Percentiles rank a stretch among this genome's conserved stretches.
phyloP scores from a whole-genome alignment of 164 flowering plant genomes.

The Kalanchoe fedtschenkoi region DNA sequence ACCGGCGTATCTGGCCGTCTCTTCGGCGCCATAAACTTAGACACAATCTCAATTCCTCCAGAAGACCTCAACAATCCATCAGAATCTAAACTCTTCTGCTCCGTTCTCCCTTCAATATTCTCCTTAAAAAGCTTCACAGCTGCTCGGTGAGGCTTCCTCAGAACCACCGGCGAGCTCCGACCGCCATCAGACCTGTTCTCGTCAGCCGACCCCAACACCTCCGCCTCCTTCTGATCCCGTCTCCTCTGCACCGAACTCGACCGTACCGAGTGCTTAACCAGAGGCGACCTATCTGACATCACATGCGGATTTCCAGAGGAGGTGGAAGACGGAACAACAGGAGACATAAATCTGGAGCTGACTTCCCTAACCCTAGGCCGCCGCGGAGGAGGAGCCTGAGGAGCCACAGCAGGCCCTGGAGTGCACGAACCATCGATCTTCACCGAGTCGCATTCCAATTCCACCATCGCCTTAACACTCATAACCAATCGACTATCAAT shows the following conservation, averaged over 20 bases:
- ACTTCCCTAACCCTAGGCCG: slow-evolving; percentile 39
- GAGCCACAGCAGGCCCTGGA: slow-evolving; percentile 5
- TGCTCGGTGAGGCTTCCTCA: slow-evolving; percentile 10
- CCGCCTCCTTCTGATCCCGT: slow-evolving; percentile 13
- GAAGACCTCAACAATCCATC: background rate
- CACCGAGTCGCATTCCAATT: background rate
- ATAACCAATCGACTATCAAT: background rate
- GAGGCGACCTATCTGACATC: slow-evolving; percentile 15
- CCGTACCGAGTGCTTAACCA: slow-evolving; percentile 7
- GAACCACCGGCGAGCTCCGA: background rate
- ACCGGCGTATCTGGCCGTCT: slow-evolving; percentile 19
- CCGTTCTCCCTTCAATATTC: slow-evolving; percentile 10
- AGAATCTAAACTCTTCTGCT: background rate
- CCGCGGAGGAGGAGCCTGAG: slow-evolving; percentile 16
- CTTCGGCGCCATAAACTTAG: background rate
- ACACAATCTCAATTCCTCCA: background rate
- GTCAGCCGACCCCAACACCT: slow-evolving; percentile 12
- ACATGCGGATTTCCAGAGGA: slow-evolving; percentile 17
- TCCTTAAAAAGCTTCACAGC: slow-evolving; percentile 15
- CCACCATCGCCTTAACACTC: background rate
- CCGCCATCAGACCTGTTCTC: slow-evolving; percentile 17
- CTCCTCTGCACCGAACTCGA: slow-evolving; percentile 17
- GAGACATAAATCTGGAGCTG: slow-evolving; percentile 38
- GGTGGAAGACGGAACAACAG: slow-evolving; percentile 10
- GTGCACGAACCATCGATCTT: slow-evolving; percentile 1